Base-by-base conservation (phyloP, 2,329 filamentous ascomycete genomes). In the Cladophialophora psammophila region DNA sequence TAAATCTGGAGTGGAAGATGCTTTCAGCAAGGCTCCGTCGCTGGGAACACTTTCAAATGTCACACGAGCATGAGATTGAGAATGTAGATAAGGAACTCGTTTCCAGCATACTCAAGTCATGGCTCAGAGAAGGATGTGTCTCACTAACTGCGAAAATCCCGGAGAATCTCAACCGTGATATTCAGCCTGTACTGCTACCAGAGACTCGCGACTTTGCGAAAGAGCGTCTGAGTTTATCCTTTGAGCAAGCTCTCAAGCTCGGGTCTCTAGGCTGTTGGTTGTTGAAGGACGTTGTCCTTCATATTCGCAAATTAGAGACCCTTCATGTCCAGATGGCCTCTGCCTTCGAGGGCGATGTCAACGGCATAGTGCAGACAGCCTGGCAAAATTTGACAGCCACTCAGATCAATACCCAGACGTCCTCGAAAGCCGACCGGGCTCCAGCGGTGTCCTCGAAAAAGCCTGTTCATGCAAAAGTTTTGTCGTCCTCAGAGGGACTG, bases 401-500 rank as follows among this genome's bases (percentile, higher is more conserved):
- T 18, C 48, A 26, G 8, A 45, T 13, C 5, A 7, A 58, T 10
- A 61, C 86, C 5, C 80, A 83, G 64, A 81, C 82, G 18, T 83
- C 52, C 5, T 53, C 61, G 10, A 36, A 20, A 34, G n/a, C 31
- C 38, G 18, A 32, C 35, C 20, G 38, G 32, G 32, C 42, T 10
- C 6, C 35, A 18, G 20, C 78, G 77, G 61, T 77, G 71, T 56
- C 71, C 73, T 50, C 76, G 71, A 68, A 75, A 60, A 72, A 76
- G 26, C 32, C 10, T 42, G n/a, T 13, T 3, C 42, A 45, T 67
- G 75, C 75, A 15, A 77, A 73, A 63, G 75, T 66, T 71, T 81
- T 76, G 74, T 82, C 76, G 65, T 79, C 78, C 68, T 82, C 82
- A 15, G 88, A 88, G 67, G 91, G 91, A 0, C 86, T 97, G 65